Evolutionary conservation across 139 green algal species (phyloP).

Genomic region (Closterium sp.): DNA sequence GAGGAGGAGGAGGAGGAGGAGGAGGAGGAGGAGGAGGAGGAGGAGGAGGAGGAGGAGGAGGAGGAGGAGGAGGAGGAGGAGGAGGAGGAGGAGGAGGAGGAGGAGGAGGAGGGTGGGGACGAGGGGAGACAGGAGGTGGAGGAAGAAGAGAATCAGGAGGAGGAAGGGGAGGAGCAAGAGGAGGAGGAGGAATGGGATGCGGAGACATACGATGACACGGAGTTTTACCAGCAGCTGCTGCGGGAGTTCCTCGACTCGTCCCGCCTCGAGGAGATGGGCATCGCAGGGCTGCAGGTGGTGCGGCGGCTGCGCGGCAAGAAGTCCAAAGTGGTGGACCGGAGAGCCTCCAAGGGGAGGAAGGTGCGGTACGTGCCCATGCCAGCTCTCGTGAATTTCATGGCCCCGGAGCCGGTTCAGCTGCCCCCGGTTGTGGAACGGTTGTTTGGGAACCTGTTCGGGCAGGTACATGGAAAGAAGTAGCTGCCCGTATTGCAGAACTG

Average conservation of each 20-base stretch:
- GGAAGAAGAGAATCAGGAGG: background rate
- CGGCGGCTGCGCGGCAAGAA: constrained; percentile 63
- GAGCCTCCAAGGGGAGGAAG: constrained; percentile 87
- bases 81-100: background rate
- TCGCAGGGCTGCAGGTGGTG: background rate
- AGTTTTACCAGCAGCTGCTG: constrained; percentile 91
- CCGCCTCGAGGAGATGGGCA: background rate
- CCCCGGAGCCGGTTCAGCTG: constrained; percentile 9
- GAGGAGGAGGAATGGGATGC: constrained; percentile 1
- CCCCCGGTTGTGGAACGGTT: constrained; percentile 18
- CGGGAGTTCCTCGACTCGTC: constrained; percentile 81
- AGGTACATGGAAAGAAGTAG: background rate
- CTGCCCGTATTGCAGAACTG: background rate
- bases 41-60: background rate
- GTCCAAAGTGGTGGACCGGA: constrained; percentile 78
- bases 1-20: background rate
- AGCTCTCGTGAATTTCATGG: constrained; percentile 33
- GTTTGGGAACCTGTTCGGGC: constrained; percentile 21
- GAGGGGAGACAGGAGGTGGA: background rate
- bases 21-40: background rate
- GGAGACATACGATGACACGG: constrained; percentile 85
- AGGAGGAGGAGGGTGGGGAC: background rate
- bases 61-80: constrained; percentile 52
- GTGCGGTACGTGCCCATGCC: constrained; percentile 76
- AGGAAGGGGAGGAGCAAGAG: background rate